Percentiles rank a stretch among this genome's conserved stretches.
Conservation (phyloP, 1,284 basidiomycete genomes). For the Crepidotus sp. region DNA sequence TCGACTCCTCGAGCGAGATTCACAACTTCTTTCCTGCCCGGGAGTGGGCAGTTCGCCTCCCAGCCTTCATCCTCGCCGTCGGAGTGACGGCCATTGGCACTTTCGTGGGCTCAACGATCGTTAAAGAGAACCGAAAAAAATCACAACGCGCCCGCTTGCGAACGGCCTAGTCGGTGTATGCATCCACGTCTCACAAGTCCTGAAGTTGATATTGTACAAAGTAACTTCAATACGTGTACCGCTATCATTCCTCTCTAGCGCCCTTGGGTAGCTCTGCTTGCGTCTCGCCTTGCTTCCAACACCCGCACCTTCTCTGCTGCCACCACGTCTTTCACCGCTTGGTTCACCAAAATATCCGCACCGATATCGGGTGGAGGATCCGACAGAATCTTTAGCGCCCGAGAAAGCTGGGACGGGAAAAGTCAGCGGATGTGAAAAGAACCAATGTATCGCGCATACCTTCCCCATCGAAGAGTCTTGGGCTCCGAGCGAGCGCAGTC, state of each 20-base stretch:
- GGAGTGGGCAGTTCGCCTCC: slow-evolving; percentile 86
- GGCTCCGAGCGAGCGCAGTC: slow-evolving; percentile 35
- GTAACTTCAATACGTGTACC: slow-evolving; percentile 5
- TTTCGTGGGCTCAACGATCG: slow-evolving; percentile 71
- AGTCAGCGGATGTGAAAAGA: background rate
- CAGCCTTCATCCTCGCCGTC: slow-evolving; percentile 72
- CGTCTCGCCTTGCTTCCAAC: slow-evolving; percentile 30
- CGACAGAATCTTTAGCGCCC: slow-evolving; percentile 40
- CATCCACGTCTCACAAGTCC: background rate
- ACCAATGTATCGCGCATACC: slow-evolving; percentile 26
- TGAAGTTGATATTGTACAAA: background rate
- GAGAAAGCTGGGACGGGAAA: slow-evolving; percentile 33
- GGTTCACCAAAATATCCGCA: slow-evolving; percentile 38
- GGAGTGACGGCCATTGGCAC: slow-evolving; percentile 71
- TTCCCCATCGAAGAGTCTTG: slow-evolving; percentile 42
- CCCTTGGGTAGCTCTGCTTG: slow-evolving; percentile 13
- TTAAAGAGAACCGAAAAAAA: slow-evolving; percentile 65
- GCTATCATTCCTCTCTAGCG: slow-evolving; percentile 8
- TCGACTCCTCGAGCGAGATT: slow-evolving; percentile 62
- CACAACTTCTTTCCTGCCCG: slow-evolving; percentile 76
- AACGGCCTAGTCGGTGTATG: slow-evolving; percentile 34
- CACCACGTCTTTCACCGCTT: slow-evolving; percentile 48
- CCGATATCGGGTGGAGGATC: slow-evolving; percentile 39
- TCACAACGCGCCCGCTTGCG: slow-evolving; percentile 49
- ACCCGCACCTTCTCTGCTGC: slow-evolving; percentile 55